Base-by-base conservation (phyloP, 305 asterid species). In the Fraxinus latifolia region DNA sequence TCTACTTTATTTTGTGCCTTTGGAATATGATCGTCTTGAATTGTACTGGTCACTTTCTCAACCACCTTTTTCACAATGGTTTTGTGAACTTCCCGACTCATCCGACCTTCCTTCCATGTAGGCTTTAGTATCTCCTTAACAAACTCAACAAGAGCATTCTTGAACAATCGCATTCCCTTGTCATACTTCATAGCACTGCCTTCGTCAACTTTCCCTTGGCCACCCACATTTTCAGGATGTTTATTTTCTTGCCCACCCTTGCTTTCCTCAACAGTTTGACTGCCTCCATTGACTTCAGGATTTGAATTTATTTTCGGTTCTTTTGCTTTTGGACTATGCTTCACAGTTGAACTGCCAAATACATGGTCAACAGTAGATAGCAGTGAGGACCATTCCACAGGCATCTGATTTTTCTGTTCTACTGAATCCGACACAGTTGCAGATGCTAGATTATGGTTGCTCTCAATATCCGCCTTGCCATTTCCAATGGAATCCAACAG, bases 61-160 rank as follows among this genome's bases (percentile, higher is more conserved):
- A 96, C 98, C 90, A 92, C 98, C 89, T 92, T 96, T 87, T 91
- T 96, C 90, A 96, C 99, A 47, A 96, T 85, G 80, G 91, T 91
- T 86, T 96, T 96, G 89, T 96, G 97, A 62, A 83, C 96, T 3
- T 96, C 99, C 84, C 98, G 86, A 85, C 97, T 94, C 98, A 96
- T 91, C 53, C 83, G 82, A 31, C 98, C 99, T 93, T 93, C 97
- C 83, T 94, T 96, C 99, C 99, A 95, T 1, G 87, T 90, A 8
- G 99, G 99, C 88, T 93, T 96, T 82, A 96, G 79, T 74, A 92
- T 90, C 82, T 95, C 97, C 90, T 96, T 96, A 5, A 96, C 98
- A 87, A 91, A 87, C 85, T 94, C 98, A 62, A 96, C 80, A 23
- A 96, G 95, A 74, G 96, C 85, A 84, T 88, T 93, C 85, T 96